These are phyloP conservation scores for Physcomitrium patens DNA, from an alignment of 225 moss, liverwort and hornwort species.

Conservation along the genomic window DNA sequence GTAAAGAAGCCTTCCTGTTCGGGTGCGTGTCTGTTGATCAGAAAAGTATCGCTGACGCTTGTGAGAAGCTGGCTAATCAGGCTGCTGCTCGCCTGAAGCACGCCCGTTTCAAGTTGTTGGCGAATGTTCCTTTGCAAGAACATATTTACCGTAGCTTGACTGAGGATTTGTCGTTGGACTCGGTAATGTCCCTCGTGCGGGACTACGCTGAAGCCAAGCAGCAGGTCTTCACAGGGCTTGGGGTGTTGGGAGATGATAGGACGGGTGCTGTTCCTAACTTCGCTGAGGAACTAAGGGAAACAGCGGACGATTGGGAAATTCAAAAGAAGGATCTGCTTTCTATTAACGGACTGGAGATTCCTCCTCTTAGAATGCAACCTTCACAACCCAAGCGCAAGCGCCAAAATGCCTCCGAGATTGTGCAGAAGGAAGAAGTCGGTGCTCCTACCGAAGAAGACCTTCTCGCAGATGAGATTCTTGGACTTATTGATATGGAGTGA, in stretches of 20 bases:
- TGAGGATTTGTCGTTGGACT: constrained; percentile 53
- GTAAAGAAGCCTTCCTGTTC: constrained; percentile 68
- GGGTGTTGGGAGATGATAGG: constrained; percentile 24
- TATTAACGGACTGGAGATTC: constrained; percentile 43
- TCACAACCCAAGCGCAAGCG: constrained; percentile 18
- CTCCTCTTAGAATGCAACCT: constrained; percentile 25
- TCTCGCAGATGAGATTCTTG: constrained; percentile 51
- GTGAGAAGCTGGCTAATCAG: constrained; percentile 72
- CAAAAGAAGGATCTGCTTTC: constrained; percentile 59
- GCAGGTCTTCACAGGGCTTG: constrained; percentile 55
- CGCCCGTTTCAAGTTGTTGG: constrained; percentile 68
- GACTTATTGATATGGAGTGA: constrained; percentile 48
- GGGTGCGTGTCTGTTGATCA: constrained; percentile 93
- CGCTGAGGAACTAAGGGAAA: constrained; percentile 45
- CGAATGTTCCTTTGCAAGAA: constrained; percentile 66
- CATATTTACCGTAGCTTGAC: constrained; percentile 58
- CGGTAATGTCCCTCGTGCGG: constrained; percentile 33
- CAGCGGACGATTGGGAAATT: constrained; percentile 50
- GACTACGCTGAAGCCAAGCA: constrained; percentile 64
- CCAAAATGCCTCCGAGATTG: background rate
- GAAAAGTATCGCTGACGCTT: constrained; percentile 75
- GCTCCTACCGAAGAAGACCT: constrained; percentile 44
- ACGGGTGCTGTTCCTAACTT: constrained; percentile 25
- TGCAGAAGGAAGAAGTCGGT: constrained; percentile 12
- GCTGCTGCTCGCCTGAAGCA: constrained; percentile 65